Conservation (phyloP, 345 rosid genomes). For the Mercurialis annua region DNA sequence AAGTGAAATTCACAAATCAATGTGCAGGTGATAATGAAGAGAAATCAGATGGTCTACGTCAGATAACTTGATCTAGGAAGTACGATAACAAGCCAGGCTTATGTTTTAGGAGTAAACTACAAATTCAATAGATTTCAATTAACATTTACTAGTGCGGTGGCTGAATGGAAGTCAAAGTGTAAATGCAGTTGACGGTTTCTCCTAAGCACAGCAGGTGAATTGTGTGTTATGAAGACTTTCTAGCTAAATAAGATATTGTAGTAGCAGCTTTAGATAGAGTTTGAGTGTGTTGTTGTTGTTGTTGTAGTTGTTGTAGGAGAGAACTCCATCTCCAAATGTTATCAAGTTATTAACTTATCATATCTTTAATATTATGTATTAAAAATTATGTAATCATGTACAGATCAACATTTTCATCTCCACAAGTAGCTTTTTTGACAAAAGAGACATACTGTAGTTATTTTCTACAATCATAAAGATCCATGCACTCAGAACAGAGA, state of each 20-base stretch:
- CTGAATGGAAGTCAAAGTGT: conserved; percentile 1
- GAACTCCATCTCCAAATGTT: background rate
- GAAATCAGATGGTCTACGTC: background rate
- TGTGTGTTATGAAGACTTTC: background rate
- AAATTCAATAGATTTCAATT: conserved; percentile 1
- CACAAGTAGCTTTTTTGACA: background rate
- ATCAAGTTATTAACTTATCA: background rate
- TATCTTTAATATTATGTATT: background rate
- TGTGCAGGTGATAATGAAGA: conserved; percentile 15
- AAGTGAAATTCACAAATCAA: background rate
- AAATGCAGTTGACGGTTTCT: background rate
- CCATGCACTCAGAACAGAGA: background rate
- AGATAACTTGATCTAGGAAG: background rate
- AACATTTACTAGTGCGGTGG: background rate
- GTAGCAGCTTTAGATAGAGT: conserved; percentile 1
- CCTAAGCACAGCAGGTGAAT: background rate
- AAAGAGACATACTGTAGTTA: background rate
- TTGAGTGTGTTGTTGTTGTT: conserved; percentile 1
- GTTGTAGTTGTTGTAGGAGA: conserved; percentile 4
- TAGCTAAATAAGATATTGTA: conserved; percentile 6
- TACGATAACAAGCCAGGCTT: background rate
- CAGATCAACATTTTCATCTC: background rate
- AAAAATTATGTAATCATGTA: background rate
- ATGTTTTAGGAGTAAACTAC: conserved; percentile 11
- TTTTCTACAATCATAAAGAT: background rate